phyloP scores from a whole-genome alignment of 2,329 filamentous ascomycete genomes.

The Ceratocystis variospora region DNA sequence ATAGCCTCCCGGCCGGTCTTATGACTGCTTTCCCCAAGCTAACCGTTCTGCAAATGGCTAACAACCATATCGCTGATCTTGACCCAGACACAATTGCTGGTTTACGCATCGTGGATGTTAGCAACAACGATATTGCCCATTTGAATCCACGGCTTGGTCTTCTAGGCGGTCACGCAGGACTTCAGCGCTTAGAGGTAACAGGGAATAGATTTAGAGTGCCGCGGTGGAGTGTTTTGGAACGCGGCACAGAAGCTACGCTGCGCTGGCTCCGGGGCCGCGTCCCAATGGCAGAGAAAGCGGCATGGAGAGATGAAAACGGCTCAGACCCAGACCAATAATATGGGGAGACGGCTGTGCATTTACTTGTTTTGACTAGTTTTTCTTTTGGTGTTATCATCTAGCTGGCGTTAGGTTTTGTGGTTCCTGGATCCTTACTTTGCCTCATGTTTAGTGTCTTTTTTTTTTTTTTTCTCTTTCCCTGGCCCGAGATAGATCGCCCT shows the following conservation, averaged over 20 bases:
- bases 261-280: conserved; percentile 69
- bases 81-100: conserved; percentile 61
- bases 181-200: conserved; percentile 58
- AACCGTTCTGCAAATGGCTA: conserved; percentile 55
- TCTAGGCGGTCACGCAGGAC: conserved; percentile 46
- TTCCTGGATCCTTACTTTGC: neutral
- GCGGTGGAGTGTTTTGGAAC: conserved; percentile 67
- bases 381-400: conserved; percentile 9
- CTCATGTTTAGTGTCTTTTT: neutral
- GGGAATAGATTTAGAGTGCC: conserved; percentile 85
- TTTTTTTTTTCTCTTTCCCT: neutral
- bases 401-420: neutral
- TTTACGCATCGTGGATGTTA: conserved; percentile 60
- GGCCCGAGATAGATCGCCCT: neutral
- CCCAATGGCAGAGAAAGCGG: conserved; percentile 44
- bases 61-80: conserved; percentile 65
- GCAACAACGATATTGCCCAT: conserved; percentile 73
- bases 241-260: conserved; percentile 74
- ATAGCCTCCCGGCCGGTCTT: conserved; percentile 49
- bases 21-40: conserved; percentile 56
- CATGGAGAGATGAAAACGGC: conserved; percentile 37
- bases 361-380: neutral
- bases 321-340: conserved; percentile 15
- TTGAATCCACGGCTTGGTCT: conserved; percentile 71
- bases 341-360: neutral